Evolutionary conservation across 345 rosid genomes (phyloP).

Genomic region (Acer negundo): DNA sequence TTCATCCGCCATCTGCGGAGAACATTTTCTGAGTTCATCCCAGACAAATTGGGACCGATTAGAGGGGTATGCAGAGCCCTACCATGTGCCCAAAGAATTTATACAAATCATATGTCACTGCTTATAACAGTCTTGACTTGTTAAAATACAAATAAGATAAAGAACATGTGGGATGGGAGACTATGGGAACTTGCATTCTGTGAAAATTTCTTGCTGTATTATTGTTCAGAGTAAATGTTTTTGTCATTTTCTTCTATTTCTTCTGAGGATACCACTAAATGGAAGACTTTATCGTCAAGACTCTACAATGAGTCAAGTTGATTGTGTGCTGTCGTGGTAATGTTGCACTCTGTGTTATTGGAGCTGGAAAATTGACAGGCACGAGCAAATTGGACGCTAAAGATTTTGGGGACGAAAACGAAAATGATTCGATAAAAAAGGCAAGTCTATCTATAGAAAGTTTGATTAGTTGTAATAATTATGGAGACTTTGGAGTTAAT

Average conservation of each 20-base stretch:
- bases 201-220: not conserved
- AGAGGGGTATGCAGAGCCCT: not conserved
- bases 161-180: not conserved
- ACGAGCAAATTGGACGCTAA: not conserved
- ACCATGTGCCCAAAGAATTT: slow-evolving; percentile 4
- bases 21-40: not conserved
- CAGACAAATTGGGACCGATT: not conserved
- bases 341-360: not conserved
- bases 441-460: not conserved
- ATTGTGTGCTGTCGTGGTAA: not conserved
- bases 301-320: not conserved
- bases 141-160: not conserved
- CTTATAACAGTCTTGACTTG: not conserved
- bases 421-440: not conserved
- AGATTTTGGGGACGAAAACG: not conserved
- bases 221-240: too few species aligned
- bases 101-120: not conserved
- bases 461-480: not conserved
- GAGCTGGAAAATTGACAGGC: not conserved
- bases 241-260: not conserved
- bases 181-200: not conserved
- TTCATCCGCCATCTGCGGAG: not conserved
- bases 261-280: not conserved
- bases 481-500: not conserved
- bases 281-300: not conserved